A percentile compares a stretch with the other conserved stretches of the same genome.
phyloP scores from a whole-genome alignment of 148 eudicot species.

The Simmondsia chinensis region DNA sequence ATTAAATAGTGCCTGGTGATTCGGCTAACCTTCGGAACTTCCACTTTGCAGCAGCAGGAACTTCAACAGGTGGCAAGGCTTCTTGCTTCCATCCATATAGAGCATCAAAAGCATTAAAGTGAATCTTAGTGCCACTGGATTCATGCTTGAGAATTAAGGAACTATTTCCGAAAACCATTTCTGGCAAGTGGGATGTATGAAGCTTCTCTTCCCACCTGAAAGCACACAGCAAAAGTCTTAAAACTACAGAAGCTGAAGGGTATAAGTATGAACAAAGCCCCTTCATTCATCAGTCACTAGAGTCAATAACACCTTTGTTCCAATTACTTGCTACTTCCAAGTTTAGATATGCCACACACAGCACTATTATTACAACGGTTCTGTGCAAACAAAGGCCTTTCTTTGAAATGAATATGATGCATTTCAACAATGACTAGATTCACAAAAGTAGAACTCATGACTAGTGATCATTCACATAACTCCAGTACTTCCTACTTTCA shows the following conservation, averaged over 20 bases:
- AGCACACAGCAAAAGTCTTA: not conserved
- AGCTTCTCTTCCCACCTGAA: constrained; percentile 96
- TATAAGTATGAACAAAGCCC: not conserved
- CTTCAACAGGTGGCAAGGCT: constrained; percentile 90
- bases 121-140: constrained; percentile 51
- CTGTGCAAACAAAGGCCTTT: no score
- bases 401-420: no score
- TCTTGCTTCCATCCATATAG: constrained; percentile 81
- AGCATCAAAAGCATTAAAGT: constrained; percentile 88
- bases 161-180: constrained; percentile 90
- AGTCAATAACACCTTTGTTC: no score
- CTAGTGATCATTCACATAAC: no score
- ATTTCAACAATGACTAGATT: no score
- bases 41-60: constrained; percentile 96
- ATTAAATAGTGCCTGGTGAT: not conserved
- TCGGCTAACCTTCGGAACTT: constrained; percentile 66
- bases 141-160: constrained; percentile 64
- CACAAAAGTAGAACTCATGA: no score
- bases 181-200: constrained; percentile 82
- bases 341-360: no score
- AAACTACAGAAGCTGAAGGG: not conserved
- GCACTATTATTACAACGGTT: no score
- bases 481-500: no score
- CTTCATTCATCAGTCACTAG: no score
- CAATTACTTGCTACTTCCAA: no score